These are phyloP conservation scores for Solanum dulcamara DNA, from an alignment of 257 asterid species.

Conservation along the genomic window DNA sequence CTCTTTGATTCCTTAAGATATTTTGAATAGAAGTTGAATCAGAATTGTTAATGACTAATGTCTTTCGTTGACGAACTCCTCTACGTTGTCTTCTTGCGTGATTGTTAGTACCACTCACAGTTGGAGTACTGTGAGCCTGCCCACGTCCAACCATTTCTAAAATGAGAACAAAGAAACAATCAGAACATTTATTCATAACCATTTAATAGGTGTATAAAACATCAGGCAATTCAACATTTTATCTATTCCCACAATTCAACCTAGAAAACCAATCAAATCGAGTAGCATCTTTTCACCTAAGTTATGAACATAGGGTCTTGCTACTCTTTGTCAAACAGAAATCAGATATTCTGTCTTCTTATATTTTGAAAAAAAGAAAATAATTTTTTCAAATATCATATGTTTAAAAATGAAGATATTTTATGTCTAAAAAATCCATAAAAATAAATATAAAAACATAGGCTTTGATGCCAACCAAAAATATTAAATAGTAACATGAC, in stretches of 20 bases:
- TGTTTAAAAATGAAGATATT: no score
- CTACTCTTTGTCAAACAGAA: no score
- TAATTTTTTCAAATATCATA: background rate
- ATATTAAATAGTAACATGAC: background rate
- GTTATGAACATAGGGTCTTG: background rate
- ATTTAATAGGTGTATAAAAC: background rate
- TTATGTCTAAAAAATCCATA: no score
- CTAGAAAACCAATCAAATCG: background rate
- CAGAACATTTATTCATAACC: background rate
- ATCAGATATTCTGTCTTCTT: background rate
- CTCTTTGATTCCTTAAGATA: background rate
- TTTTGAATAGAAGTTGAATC: background rate
- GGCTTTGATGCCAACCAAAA: no score
- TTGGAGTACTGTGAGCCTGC: background rate
- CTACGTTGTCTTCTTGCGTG: background rate
- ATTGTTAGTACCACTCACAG: background rate
- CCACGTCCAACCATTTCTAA: background rate
- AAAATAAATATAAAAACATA: no score
- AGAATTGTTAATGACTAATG: background rate
- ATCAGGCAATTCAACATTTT: background rate
- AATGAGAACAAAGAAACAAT: background rate
- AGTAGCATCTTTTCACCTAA: background rate
- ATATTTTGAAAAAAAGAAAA: no score
- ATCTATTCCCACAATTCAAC: background rate
- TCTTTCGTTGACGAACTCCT: background rate